Evolutionary conservation across 2,329 filamentous ascomycete genomes (phyloP).

Genomic region (Pseudogymnoascus sp.): DNA sequence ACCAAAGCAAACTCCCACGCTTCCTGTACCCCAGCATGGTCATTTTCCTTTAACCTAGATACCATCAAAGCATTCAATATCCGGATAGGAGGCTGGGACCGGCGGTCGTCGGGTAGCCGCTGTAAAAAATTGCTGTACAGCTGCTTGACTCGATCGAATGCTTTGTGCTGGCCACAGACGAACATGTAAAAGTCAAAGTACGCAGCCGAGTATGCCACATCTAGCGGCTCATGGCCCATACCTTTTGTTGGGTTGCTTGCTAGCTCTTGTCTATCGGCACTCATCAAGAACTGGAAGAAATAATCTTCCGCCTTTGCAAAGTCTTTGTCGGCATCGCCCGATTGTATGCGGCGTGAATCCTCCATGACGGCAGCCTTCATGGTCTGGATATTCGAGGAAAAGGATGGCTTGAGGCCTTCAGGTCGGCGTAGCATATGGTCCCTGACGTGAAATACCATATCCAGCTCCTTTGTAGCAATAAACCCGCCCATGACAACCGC

Average conservation of each 20-base stretch:
- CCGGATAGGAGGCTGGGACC: slow-evolving; percentile 40
- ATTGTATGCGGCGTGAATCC: slow-evolving; percentile 18
- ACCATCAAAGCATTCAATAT: slow-evolving; percentile 63
- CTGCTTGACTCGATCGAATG: slow-evolving; percentile 42
- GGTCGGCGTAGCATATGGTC: slow-evolving; percentile 31
- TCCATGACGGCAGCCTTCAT: slow-evolving; percentile 27
- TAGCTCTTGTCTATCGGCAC: slow-evolving; percentile 23
- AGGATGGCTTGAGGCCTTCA: slow-evolving; percentile 29
- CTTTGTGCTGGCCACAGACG: slow-evolving; percentile 41
- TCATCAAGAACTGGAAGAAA: slow-evolving; percentile 20
- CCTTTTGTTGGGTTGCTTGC: slow-evolving; percentile 22
- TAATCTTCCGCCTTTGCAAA: slow-evolving; percentile 21
- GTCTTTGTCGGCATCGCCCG: slow-evolving; percentile 18
- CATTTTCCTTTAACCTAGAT: slow-evolving; percentile 49
- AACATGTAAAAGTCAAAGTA: slow-evolving; percentile 52
- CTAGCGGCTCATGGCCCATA: slow-evolving; percentile 16
- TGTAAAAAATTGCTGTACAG: slow-evolving; percentile 49
- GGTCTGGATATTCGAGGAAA: slow-evolving; percentile 35
- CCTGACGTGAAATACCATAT: slow-evolving; percentile 45
- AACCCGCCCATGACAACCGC: slow-evolving; percentile 46
- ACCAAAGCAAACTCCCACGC: slow-evolving; percentile 59
- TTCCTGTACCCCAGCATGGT: slow-evolving; percentile 53
- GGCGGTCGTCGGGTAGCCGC: slow-evolving; percentile 32
- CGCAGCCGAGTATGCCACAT: slow-evolving; percentile 23
- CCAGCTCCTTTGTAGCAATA: slow-evolving; percentile 30